These are phyloP conservation scores for Paramecium sonneborni DNA, from an alignment of 73 alveolate genomes.

Conservation along the genomic window DNA sequence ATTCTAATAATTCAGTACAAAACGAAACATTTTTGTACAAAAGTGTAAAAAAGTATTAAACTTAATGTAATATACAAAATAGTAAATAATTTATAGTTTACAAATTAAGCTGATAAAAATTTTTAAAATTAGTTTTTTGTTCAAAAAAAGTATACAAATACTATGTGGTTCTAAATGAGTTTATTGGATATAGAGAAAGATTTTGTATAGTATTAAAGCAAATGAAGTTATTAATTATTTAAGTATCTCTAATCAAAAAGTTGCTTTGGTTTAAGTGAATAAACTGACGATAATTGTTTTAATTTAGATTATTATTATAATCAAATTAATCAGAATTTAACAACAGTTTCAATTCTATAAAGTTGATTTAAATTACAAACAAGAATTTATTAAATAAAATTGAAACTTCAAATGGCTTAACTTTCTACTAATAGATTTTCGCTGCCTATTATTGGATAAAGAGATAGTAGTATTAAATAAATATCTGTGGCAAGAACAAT, in stretches of 20 bases:
- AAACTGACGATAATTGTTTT: not conserved
- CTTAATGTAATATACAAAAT: too few species aligned
- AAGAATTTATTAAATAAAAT: not conserved
- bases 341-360: not conserved
- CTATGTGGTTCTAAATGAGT: too few species aligned
- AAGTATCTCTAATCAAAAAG: not conserved
- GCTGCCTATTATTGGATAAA: not conserved
- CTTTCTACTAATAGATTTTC: not conserved
- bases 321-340: not conserved
- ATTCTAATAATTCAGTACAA: too few species aligned
- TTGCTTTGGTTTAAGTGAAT: not conserved
- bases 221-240: not conserved
- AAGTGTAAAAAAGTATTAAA: too few species aligned
- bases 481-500: not conserved
- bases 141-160: too few species aligned
- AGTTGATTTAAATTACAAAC: not conserved
- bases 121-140: too few species aligned
- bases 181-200: not conserved
- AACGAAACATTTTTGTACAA: too few species aligned
- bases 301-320: not conserved
- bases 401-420: not conserved
- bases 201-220: not conserved
- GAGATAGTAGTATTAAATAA: not conserved
- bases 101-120: too few species aligned
- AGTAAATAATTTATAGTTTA: too few species aligned